phyloP scores from a whole-genome alignment of 202 grass and related monocot genomes.

The Eragrostis tef region DNA sequence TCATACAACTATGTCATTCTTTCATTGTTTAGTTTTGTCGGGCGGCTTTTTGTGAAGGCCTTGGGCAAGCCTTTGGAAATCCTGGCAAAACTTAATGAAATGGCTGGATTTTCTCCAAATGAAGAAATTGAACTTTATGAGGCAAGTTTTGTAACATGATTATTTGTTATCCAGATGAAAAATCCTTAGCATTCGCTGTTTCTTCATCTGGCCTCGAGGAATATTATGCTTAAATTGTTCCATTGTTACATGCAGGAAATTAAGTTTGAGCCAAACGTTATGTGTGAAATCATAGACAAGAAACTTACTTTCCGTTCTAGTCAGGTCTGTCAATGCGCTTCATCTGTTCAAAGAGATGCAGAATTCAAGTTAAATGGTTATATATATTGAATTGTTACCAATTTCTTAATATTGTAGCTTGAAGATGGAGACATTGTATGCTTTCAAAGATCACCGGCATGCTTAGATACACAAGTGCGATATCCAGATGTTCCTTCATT shows the following conservation, averaged over 20 bases:
- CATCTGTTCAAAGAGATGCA: conserved; percentile 23
- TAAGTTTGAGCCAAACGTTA: conserved; percentile 87
- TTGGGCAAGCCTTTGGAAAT: conserved; percentile 77
- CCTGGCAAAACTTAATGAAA: conserved; percentile 71
- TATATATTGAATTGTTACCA: conserved; percentile 35
- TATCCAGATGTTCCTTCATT: conserved; percentile 84
- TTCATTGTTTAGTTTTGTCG: conserved; percentile 63
- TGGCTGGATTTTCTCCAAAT: conserved; percentile 72
- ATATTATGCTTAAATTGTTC: conserved; percentile 27
- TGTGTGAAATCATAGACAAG: conserved; percentile 88
- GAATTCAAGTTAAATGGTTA: conserved; percentile 29
- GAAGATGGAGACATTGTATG: conserved; percentile 89
- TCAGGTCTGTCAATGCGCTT: conserved; percentile 66
- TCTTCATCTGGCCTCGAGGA: background rate
- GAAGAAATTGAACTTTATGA: conserved; percentile 90
- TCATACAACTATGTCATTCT: conserved; percentile 15
- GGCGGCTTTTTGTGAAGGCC: conserved; percentile 72
- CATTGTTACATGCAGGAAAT: conserved; percentile 73
- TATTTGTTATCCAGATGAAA: conserved; percentile 25
- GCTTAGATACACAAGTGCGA: conserved; percentile 57
- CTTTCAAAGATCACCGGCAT: conserved; percentile 65
- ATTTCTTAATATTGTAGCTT: conserved; percentile 65
- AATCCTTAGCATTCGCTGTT: conserved; percentile 24
- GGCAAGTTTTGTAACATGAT: conserved; percentile 51
- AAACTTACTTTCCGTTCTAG: conserved; percentile 68